These are phyloP conservation scores for Paramecium biaurelia DNA, from an alignment of 73 alveolate species.

Conservation along the genomic window DNA sequence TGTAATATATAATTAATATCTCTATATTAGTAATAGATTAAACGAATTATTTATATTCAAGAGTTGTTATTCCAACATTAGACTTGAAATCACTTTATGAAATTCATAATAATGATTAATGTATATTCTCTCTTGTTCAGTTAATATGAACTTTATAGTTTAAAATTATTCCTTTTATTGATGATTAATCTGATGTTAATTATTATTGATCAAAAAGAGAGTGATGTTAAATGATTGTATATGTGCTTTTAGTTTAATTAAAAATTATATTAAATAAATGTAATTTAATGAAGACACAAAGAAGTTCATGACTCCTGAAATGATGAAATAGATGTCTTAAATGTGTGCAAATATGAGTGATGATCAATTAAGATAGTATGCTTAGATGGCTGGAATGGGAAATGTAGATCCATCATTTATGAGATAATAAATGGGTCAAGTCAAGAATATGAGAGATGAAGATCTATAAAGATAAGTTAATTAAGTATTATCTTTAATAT, in stretches of 20 bases:
- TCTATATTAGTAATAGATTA: neutral
- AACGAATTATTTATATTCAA: neutral
- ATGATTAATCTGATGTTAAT: neutral
- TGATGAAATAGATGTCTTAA: conserved; percentile 50
- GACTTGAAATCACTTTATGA: too few relatives aligned
- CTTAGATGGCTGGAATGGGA: conserved; percentile 27
- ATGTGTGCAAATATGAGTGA: conserved; percentile 54
- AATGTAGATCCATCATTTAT: neutral
- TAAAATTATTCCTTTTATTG: neutral
- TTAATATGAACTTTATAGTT: neutral
- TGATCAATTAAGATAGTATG: conserved; percentile 47
- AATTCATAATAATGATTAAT: too few relatives aligned
- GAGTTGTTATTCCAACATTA: neutral
- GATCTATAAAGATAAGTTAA: neutral
- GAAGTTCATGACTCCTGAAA: conserved; percentile 36
- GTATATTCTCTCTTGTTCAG: conserved; percentile 4
- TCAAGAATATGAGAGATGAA: neutral
- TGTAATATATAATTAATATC: neutral
- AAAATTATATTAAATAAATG: neutral
- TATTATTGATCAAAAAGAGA: too few relatives aligned
- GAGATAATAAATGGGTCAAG: neutral
- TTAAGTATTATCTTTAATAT: neutral
- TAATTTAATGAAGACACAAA: neutral
- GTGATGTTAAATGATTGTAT: too few relatives aligned
- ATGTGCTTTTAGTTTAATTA: neutral